A percentile compares a stretch with the other conserved stretches of the same genome.
phyloP scores from a whole-genome alignment of 1,284 basidiomycete genomes.

The Mycosarcoma maydis region DNA sequence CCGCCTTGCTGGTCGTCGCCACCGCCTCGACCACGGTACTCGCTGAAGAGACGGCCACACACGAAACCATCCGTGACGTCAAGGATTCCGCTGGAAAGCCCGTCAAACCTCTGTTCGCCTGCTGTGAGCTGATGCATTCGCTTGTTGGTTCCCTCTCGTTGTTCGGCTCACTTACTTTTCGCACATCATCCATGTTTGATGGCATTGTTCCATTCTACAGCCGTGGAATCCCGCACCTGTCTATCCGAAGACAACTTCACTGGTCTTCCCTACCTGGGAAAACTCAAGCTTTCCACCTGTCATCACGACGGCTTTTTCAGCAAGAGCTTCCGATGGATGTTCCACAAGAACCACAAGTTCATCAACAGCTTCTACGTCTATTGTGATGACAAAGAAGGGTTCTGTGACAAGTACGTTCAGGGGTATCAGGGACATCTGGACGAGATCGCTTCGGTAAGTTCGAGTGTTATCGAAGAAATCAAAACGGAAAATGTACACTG shows the following conservation, averaged over 20 bases:
- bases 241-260: background rate
- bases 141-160: too few relatives aligned
- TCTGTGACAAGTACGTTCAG: background rate
- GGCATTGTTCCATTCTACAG: background rate
- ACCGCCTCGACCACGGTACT: background rate
- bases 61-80: background rate
- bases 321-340: background rate
- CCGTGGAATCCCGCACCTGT: background rate
- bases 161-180: too few relatives aligned
- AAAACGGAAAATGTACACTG: background rate
- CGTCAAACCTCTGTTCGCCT: background rate
- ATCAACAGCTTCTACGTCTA: constrained; percentile 3
- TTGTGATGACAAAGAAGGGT: background rate
- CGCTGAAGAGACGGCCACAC: background rate
- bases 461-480: background rate
- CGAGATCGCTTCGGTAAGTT: background rate
- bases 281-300: background rate
- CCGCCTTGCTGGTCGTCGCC: background rate
- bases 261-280: background rate
- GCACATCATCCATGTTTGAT: background rate
- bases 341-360: background rate
- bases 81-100: background rate
- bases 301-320: background rate
- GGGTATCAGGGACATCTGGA: background rate
- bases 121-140: constrained; percentile 5